Conservation (phyloP, 176 grass and related monocot species). For the Rhynchospora tenuis region DNA sequence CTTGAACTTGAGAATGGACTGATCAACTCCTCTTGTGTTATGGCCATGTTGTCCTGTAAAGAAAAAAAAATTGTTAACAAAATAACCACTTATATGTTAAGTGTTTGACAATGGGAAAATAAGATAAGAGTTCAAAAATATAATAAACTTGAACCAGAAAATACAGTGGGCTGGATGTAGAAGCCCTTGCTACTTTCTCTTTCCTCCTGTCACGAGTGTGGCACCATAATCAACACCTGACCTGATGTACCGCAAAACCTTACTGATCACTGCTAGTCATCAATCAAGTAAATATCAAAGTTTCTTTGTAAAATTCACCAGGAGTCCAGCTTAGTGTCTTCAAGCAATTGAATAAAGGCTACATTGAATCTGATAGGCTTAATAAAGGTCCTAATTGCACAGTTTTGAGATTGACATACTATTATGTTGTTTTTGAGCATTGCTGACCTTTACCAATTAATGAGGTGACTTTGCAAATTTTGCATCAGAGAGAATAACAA, state of each 20-base stretch:
- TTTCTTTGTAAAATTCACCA: neutral
- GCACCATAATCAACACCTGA: slow-evolving; percentile 64
- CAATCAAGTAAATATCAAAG: slow-evolving; percentile 44
- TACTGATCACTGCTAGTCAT: slow-evolving; percentile 73
- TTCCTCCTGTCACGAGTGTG: no score
- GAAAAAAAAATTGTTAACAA: neutral
- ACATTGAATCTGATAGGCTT: neutral
- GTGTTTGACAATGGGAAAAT: no score
- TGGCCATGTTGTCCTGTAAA: slow-evolving; percentile 67
- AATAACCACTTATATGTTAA: neutral
- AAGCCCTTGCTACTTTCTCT: no score
- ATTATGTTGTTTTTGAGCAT: no score
- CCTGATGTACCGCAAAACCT: slow-evolving; percentile 65
- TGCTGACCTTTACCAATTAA: no score
- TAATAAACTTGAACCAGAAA: no score
- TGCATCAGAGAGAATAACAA: no score
- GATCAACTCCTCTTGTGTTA: slow-evolving; percentile 84
- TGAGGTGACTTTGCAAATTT: no score
- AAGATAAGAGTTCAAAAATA: no score
- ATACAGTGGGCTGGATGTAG: no score
- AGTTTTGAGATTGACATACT: no score
- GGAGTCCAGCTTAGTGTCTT: neutral
- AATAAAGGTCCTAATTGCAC: no score
- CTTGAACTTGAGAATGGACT: slow-evolving; percentile 96
- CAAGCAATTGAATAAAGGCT: neutral